Base-by-base conservation (phyloP, 2,329 filamentous ascomycete species). In the Colletotrichum brevisporum region DNA sequence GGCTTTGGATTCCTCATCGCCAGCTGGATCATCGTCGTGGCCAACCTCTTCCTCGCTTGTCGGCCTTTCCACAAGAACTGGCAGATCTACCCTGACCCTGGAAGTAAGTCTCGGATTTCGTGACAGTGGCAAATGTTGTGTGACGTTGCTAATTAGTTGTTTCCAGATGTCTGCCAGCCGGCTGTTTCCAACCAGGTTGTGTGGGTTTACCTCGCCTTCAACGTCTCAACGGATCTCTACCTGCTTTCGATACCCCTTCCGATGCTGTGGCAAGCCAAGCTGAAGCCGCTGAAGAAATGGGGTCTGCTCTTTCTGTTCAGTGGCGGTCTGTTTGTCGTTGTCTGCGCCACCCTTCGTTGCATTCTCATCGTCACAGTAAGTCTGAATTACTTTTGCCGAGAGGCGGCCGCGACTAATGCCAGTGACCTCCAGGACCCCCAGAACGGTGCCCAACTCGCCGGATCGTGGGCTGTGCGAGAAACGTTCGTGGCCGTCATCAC, bases 21-120 rank as follows among this genome's bases (percentile, higher is more conserved):
- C 2, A 88, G 85, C 13, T 90, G 85, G 71, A 65, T 89, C 27
- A 80, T 80, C 0, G 83, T 83, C 9, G 77, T 87, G 45, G 78
- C 85, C 48, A 84, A 84, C 5, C 82, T 89, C 51, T 80, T 88
- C n/a, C 78, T 86, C 4, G 83, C 83, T 10, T 90, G 88, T 71
- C 80, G 80, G 26, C 87, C 87, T 0, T 83, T 90, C 60, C 72
- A 78, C 31, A 82, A 82, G 52, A 86, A 87, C 73, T 90, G 88
- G 87, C 87, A 90, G 75, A 88, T 90, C 60, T 78, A 84, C 58
- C 88, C 88, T 0, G 76, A 90, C 39, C 88, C 88, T 0, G 87
- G 88, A 13, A 83, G 84, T 86, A 74, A 72, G 84, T 80, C 13
- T 36, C 31, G 8, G 10, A 12, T 6, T 15, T 15, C 13, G 5